Evolutionary conservation across 768 basidiomycete species (phyloP).

Genomic region (Kwoniella sp.): DNA sequence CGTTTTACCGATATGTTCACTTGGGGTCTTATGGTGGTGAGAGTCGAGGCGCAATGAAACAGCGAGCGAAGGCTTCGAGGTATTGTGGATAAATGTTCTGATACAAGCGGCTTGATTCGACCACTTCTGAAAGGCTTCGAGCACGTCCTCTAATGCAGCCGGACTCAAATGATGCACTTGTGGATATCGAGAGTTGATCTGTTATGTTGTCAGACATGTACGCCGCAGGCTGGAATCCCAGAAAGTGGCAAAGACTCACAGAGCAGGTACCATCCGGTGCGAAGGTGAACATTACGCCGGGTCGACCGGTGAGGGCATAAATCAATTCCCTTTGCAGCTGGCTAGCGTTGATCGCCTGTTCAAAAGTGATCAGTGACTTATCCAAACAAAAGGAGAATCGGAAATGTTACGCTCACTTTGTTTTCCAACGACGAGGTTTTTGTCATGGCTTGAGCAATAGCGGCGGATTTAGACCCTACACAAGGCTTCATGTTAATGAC

Average conservation of each 20-base stretch:
- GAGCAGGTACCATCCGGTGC: slow-evolving; percentile 4
- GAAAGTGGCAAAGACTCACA: slow-evolving; percentile 14
- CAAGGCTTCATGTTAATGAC: background rate
- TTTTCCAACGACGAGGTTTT: no score
- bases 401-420: background rate
- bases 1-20: slow-evolving; percentile 16
- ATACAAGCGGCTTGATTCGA: slow-evolving; percentile 21
- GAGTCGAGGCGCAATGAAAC: background rate
- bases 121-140: slow-evolving; percentile 4
- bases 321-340: slow-evolving; percentile 45
- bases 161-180: slow-evolving; percentile 27
- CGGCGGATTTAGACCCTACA: slow-evolving; percentile 3
- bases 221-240: no score
- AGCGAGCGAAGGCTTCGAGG: slow-evolving; percentile 1
- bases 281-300: slow-evolving; percentile 33
- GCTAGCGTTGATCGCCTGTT: slow-evolving; percentile 29
- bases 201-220: background rate
- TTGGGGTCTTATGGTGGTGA: background rate
- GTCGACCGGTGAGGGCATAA: slow-evolving; percentile 38
- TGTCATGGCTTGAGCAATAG: background rate
- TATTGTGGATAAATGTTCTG: slow-evolving; percentile 16
- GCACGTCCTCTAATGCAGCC: slow-evolving; percentile 17
- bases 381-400: no score
- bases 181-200: slow-evolving; percentile 30
- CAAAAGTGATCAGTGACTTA: background rate